Base-by-base conservation (phyloP, 805 yeast species). In the Starmerella vaccinii region DNA sequence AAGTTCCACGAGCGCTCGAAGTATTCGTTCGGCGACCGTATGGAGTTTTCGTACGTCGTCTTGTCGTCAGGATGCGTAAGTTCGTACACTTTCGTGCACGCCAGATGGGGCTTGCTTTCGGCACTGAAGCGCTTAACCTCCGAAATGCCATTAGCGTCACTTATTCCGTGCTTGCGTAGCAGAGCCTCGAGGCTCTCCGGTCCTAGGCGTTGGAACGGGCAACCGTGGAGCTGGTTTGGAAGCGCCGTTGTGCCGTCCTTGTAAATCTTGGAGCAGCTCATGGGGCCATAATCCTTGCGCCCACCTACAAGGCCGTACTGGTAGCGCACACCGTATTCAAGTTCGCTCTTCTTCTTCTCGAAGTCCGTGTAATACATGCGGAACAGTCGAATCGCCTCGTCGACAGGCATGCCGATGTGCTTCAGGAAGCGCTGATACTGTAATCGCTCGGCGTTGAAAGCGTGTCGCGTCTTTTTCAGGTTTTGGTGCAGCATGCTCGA, bases 241-340 rank as follows among this genome's bases (percentile, higher is more conserved):
- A 32, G 35, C 4, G 49, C 52, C 8, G 49, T 26, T 3, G 80
- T 76, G 7, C 87, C 86, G 58, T 81, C 81, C 24, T 78, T 72
- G 51, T 86, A 66, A 38, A 92, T 86, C 1, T 82, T 79, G 35
- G 78, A 76, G 70, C 97, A 92, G 63, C 81, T 84, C 82, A 83
- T 77, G 3, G 97, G 95, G 60, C 77, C 77, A 67, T 87, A 88
- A 59, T 87, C 84, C 60, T 79, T 82, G 53, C 95, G 71, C 12
- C 82, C 82, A 58, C 98, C 99, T 68, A 86, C 96, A 51, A 86
- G 71, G 45, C 97, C 99, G 64, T 90, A 92, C 55, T 75, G 76
- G 66, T 92, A 97, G 53, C 95, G 76, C 61, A 92, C 78, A 60
- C 84, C 85, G 72, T 92, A 92, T 54, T 78, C 74, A 71, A 90